Evolutionary conservation across 1,284 basidiomycete genomes (phyloP), one percentile per base, ranked within the genome.

Genomic region (Phellopilus nigrolimitatus): DNA sequence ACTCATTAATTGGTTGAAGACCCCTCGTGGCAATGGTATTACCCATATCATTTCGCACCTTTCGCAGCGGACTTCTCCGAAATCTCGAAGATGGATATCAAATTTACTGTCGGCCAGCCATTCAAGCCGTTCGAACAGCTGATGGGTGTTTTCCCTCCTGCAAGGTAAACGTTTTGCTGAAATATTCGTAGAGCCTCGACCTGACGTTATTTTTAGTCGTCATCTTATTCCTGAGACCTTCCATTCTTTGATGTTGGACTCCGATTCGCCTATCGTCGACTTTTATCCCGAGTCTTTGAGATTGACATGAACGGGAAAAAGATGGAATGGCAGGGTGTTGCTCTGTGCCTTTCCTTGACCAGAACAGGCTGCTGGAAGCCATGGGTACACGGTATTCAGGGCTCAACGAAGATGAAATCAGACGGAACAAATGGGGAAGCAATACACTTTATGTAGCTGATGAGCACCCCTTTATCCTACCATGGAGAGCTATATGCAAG

Each of bases 1-100:
- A 58, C 28, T 31, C 25, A 22, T 55, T 27, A 28, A 25, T 39
- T 52, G 27, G 48, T 31, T 52, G 13, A 54, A 91, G 89, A 83
- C 88, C n/a, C 93, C 95, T 95, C 94, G 1, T 99, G 97, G 97
- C 85, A 94, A 62, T 99, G 97, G 97, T 99, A 88, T 70, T 99
- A 98, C 66, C 97, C 97, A 0, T 97, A 91, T 65, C 95, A 99
- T 69, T 99, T 95, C 66, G 93, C 97, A 3, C 97, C 97, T 0
- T 99, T 99, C 66, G 97, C 97, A 4, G 87, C 88, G 54, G 97
- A 99, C 67, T 98, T 99, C 61, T 79, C 81, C 51, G 84, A 93
- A 46, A 71, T 97, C 31, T 79, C 78, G 37, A 74, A 82, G 58
- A 82, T 95, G 78, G 73, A 92, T 42, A 87, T 99, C 64, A 70